Evolutionary conservation across 1,284 basidiomycete genomes (phyloP), one percentile per base, ranked within the genome.

Genomic region (Ustilago tritici): DNA sequence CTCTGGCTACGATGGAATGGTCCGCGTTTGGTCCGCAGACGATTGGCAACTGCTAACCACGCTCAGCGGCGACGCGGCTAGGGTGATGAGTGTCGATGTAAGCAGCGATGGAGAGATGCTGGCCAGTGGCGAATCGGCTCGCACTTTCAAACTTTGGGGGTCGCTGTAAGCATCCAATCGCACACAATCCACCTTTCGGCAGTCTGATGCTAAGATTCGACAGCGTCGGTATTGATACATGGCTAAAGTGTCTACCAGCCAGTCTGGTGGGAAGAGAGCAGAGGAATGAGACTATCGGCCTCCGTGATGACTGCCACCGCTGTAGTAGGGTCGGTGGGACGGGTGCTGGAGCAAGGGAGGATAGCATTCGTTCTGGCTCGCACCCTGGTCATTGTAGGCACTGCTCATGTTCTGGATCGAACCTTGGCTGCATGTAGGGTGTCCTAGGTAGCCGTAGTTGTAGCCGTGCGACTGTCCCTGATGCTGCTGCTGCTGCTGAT

Each of bases 11-110:
- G 97, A 99, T 85, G 94, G 95, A 1, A 91, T 93, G 67, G 94
- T 99, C 77, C 95, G 97, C 85, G 85, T 99, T 54, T 99, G 97
- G 97, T 94, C 92, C 78, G 94, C 96, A 32, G 97, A 99, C 86
- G 97, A 99, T 85, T 99, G 97, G 96, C 94, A 95, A 82, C 88
- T 96, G 40, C 89, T 98, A 54, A 90, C 92, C 71, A 93, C 93
- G 55, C 89, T 99, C 70, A 92, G 93, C 38, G 95, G 95, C 15
- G 96, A 98, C 85, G 92, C 93, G 7, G 95, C 95, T 40, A 98
- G 98, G 87, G 95, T 98, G 68, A 99, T 99, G 97, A 95, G 93
- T 40, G 95, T 96, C 36, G 97, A 99, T 86, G 89, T 98, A 31
- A 79, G 70, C 56, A 59, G 80, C 8, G 76, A 82, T 53, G 81